These are phyloP conservation scores for Polytolypa hystricis DNA, from an alignment of 2,329 filamentous ascomycete genomes.

Conservation along the genomic window DNA sequence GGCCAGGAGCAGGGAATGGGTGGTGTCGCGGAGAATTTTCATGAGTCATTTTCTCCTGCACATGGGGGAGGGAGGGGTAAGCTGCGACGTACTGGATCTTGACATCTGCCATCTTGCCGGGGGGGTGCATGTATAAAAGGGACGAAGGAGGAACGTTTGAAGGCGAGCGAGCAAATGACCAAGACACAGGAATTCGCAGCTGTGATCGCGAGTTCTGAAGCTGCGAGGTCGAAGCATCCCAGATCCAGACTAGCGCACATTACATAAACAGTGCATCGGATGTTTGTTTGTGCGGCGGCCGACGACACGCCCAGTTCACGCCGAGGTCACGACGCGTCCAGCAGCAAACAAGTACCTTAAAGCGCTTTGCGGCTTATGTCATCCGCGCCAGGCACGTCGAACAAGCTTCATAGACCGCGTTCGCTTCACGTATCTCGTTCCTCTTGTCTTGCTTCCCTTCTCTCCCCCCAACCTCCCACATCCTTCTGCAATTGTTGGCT, in stretches of 20 bases:
- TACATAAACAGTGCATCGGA: neutral
- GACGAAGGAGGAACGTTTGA: slow-evolving; percentile 6
- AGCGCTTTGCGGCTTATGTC: neutral
- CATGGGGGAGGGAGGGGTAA: slow-evolving; percentile 6
- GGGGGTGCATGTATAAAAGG: slow-evolving; percentile 18
- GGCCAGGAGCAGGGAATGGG: slow-evolving; percentile 8
- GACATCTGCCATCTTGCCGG: slow-evolving; percentile 48
- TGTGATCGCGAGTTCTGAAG: neutral
- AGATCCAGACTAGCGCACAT: slow-evolving; percentile 5
- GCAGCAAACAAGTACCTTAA: slow-evolving; percentile 11
- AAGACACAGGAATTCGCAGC: neutral
- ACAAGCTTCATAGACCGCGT: slow-evolving; percentile 3
- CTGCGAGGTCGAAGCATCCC: slow-evolving; percentile 3
- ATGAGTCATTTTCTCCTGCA: too few species aligned
- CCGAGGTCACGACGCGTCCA: slow-evolving; percentile 30
- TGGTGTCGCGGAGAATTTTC: slow-evolving; percentile 9
- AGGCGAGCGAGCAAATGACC: slow-evolving; percentile 1
- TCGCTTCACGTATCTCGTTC: slow-evolving; percentile 5
- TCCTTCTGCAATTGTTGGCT: slow-evolving; percentile 9
- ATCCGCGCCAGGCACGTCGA: neutral
- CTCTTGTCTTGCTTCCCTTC: slow-evolving; percentile 7
- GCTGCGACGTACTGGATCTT: slow-evolving; percentile 59
- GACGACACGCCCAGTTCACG: too few species aligned
- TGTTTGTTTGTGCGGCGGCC: slow-evolving; percentile 9
- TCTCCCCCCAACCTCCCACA: slow-evolving; percentile 8